phyloP scores from a whole-genome alignment of 805 yeast species.

The Nadsonia fulvescens region DNA sequence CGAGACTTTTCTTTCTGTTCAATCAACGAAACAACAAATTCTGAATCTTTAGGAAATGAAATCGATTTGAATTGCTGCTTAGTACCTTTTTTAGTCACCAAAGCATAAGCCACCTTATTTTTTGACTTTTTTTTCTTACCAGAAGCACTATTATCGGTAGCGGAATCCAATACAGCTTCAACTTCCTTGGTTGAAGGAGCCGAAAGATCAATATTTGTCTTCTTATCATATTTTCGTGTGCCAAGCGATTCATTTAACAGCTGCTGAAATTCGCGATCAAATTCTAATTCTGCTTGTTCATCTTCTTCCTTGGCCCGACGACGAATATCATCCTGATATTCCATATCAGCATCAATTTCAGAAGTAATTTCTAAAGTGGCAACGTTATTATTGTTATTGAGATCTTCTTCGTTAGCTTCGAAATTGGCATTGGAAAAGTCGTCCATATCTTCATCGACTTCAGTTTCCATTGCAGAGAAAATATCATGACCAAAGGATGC shows the following conservation, averaged over 20 bases:
- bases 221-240: conserved; percentile 19
- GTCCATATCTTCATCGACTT: conserved; percentile 12
- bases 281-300: conserved; percentile 27
- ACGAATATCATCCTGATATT: conserved; percentile 1
- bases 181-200: conserved; percentile 12
- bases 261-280: conserved; percentile 39
- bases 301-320: conserved; percentile 20
- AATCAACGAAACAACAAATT: no score
- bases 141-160: conserved; percentile 1
- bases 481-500: conserved; percentile 13
- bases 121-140: no score
- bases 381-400: conserved; percentile 14
- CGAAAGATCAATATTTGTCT: conserved; percentile 7
- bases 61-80: conserved; percentile 27
- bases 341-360: background rate
- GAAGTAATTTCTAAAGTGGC: conserved; percentile 10
- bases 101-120: conserved; percentile 28
- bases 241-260: conserved; percentile 35
- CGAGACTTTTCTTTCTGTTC: no score
- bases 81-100: conserved; percentile 38
- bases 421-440: conserved; percentile 13
- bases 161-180: conserved; percentile 1
- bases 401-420: conserved; percentile 15
- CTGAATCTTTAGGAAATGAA: conserved; percentile 34
- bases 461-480: conserved; percentile 11